Conservation (phyloP, 768 basidiomycete genomes). For the Hygrocybe punicea region DNA sequence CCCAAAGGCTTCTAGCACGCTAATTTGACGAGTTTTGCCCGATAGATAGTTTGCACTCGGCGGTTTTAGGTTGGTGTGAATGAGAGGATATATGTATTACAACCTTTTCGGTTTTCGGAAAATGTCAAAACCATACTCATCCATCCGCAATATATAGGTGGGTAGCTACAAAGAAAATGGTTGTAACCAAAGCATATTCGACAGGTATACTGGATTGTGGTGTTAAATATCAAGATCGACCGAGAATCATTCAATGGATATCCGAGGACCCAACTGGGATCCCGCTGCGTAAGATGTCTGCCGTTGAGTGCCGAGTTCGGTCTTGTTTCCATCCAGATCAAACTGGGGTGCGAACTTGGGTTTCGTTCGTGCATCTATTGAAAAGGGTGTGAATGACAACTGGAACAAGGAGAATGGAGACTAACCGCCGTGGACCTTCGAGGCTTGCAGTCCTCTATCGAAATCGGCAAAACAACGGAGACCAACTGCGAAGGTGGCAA, state of each 20-base stretch:
- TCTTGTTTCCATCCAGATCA: conserved; percentile 23
- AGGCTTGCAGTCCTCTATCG: conserved; percentile 67
- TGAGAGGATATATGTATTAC: too few species aligned
- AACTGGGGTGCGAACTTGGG: conserved; percentile 42
- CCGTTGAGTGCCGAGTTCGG: conserved; percentile 46
- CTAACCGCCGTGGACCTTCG: conserved; percentile 73
- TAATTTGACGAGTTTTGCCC: too few species aligned
- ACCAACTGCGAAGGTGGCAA: conserved; percentile 72
- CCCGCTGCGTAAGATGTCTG: conserved; percentile 52
- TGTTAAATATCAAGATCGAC: not conserved
- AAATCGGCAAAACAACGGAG: conserved; percentile 80
- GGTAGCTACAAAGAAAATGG: too few species aligned
- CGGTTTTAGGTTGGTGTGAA: too few species aligned
- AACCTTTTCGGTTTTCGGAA: too few species aligned
- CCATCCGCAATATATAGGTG: not conserved
- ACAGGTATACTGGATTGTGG: not conserved
- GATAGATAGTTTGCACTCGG: too few species aligned
- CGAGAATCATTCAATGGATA: conserved; percentile 69
- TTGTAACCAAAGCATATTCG: too few species aligned
- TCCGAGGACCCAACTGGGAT: conserved; percentile 54
- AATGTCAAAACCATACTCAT: not conserved
- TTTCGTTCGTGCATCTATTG: conserved; percentile 47
- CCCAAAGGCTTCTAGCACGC: too few species aligned
- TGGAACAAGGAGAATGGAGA: conserved; percentile 22
- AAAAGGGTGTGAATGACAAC: conserved; percentile 31